Evolutionary conservation across 108 stramenopile species (phyloP).

Genomic region (Skeletonema potamos): DNA sequence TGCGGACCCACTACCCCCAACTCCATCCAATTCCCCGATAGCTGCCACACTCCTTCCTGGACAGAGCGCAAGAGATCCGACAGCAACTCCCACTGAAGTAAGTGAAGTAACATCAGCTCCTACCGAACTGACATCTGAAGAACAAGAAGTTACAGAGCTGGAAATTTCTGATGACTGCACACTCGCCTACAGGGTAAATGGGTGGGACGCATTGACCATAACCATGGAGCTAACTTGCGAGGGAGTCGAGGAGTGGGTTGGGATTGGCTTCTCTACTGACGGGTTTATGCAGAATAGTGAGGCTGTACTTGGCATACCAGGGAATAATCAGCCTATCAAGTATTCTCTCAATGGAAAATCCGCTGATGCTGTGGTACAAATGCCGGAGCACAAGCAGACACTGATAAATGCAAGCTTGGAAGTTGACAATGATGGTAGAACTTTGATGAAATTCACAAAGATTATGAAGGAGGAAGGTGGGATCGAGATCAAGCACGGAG

Average conservation of each 20-base stretch:
- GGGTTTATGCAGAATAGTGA: not conserved
- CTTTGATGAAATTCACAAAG: constrained; percentile 1
- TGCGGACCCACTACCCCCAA: too few species aligned
- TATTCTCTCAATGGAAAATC: constrained; percentile 1
- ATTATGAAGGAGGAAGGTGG: not conserved
- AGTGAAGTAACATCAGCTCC: too few species aligned
- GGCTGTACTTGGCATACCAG: not conserved
- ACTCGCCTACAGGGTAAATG: not conserved
- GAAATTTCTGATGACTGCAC: not conserved
- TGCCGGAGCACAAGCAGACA: not conserved
- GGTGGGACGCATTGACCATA: not conserved
- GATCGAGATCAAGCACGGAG: not conserved
- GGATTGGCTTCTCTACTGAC: not conserved
- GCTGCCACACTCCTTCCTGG: too few species aligned
- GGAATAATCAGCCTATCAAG: not conserved
- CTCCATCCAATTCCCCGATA: too few species aligned
- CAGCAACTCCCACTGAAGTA: too few species aligned
- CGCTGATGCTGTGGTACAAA: not conserved
- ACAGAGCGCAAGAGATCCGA: too few species aligned
- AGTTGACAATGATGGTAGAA: not conserved
- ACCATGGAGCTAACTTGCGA: not conserved
- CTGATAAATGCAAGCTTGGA: not conserved
- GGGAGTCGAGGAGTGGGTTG: not conserved
- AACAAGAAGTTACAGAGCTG: not conserved
- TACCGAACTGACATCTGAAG: too few species aligned